Percentiles rank a stretch among this genome's conserved stretches.
phyloP scores from a whole-genome alignment of 164 flowering plant genomes.

The Umbellularia californica region DNA sequence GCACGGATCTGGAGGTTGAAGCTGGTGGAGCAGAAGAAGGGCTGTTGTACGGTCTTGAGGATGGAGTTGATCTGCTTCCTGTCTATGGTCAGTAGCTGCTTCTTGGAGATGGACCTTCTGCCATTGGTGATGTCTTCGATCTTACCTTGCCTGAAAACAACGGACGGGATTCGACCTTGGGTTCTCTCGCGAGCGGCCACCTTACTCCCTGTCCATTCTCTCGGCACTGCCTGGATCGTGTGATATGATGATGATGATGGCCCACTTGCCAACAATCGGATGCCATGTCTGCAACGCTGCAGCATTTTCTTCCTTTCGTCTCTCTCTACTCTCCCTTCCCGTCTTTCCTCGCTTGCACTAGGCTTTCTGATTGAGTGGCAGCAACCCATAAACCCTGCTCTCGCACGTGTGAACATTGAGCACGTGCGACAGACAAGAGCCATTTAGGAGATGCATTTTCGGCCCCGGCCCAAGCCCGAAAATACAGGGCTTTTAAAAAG shows the following conservation, averaged over 20 bases:
- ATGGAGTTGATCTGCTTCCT: slow-evolving; percentile 65
- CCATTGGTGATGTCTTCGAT: slow-evolving; percentile 15
- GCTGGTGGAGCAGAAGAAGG: slow-evolving; percentile 73
- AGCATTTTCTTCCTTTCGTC: background rate
- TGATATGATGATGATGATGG: slow-evolving; percentile 27
- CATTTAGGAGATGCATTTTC: too few relatives aligned
- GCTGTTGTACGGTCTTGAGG: slow-evolving; percentile 44
- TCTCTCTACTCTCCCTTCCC: too few relatives aligned
- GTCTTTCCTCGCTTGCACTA: too few relatives aligned
- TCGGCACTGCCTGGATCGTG: slow-evolving; percentile 79
- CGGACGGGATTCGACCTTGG: slow-evolving; percentile 81
- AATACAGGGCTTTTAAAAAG: too few relatives aligned
- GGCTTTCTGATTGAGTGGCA: too few relatives aligned
- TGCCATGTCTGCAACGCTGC: slow-evolving; percentile 11
- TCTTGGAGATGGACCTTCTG: slow-evolving; percentile 33
- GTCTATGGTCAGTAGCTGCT: slow-evolving; percentile 68
- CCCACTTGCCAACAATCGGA: background rate
- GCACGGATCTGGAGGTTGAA: slow-evolving; percentile 84
- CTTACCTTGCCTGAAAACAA: slow-evolving; percentile 49
- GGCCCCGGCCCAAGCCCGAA: too few relatives aligned
- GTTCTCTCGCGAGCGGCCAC: slow-evolving; percentile 58
- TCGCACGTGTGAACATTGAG: too few relatives aligned
- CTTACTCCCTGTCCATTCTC: slow-evolving; percentile 53
- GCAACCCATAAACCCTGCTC: too few relatives aligned
- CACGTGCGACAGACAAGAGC: too few relatives aligned